phyloP scores from a whole-genome alignment of 2,329 filamentous ascomycete genomes.

The Coniella vitis region DNA sequence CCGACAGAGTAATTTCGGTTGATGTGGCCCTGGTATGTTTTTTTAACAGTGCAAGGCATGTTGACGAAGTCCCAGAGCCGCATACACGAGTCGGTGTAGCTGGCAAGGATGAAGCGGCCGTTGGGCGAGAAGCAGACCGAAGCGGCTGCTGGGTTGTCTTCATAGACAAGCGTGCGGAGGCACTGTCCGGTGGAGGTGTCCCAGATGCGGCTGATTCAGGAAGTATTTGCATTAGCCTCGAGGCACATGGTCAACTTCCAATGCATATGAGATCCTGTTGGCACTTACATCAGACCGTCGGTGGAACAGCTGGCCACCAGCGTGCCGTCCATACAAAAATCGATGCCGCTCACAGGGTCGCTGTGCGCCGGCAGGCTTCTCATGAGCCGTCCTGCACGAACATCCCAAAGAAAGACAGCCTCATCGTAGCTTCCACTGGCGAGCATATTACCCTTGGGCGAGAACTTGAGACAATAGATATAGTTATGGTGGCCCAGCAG shows the following conservation, averaged over 20 bases:
- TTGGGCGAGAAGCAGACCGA: constrained; percentile 92
- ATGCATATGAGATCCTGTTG: constrained; percentile 5
- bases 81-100: constrained; percentile 82
- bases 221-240: too few relatives aligned
- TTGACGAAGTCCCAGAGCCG: constrained; percentile 93
- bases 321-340: constrained; percentile 88
- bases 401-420: constrained; percentile 95
- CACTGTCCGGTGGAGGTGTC: constrained; percentile 94
- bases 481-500: constrained; percentile 92
- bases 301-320: constrained; percentile 86
- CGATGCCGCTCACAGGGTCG: constrained; percentile 88
- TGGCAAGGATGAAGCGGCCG: constrained; percentile 85
- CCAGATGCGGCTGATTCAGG: constrained; percentile 66
- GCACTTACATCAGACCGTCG: constrained; percentile 73
- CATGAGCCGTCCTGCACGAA: constrained; percentile 81
- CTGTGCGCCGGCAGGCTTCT: constrained; percentile 87
- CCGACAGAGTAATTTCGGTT: constrained; percentile 82
- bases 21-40: constrained; percentile 90
- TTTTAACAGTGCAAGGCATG: constrained; percentile 67
- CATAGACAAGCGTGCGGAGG: constrained; percentile 87
- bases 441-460: constrained; percentile 96
- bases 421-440: constrained; percentile 95
- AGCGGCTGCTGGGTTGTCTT: constrained; percentile 87
- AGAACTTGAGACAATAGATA: constrained; percentile 88
- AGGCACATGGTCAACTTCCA: too few relatives aligned